Conservation (phyloP, 2,329 filamentous ascomycete genomes). For the Tolypocladium album region DNA sequence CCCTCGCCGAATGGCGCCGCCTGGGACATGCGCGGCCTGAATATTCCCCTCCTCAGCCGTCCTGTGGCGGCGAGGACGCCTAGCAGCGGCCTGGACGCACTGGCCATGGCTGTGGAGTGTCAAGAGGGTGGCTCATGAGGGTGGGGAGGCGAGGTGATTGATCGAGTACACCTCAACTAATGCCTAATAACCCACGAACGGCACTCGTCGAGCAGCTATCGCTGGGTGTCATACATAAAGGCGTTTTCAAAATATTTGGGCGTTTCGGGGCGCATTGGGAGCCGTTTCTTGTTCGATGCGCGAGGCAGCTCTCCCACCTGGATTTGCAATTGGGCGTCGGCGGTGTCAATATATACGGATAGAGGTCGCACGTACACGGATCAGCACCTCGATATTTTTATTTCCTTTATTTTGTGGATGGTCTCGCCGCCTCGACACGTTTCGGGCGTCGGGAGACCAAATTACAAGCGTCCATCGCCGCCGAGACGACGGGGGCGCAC, state of each 20-base stretch:
- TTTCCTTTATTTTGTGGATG: neutral
- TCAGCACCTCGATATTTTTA: constrained; percentile 1
- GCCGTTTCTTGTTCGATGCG: neutral
- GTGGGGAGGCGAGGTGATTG: neutral
- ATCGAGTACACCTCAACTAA: neutral
- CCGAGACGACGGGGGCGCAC: neutral
- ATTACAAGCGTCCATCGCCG: neutral
- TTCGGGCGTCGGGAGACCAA: neutral
- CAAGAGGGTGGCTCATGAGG: constrained; percentile 27
- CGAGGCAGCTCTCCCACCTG: neutral
- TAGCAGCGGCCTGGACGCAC: constrained; percentile 42
- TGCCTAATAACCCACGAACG: neutral
- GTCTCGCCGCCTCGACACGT: neutral
- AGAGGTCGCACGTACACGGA: constrained; percentile 2
- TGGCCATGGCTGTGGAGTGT: constrained; percentile 43
- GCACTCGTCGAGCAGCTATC: neutral
- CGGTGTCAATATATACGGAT: neutral
- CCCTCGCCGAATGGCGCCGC: constrained; percentile 26
- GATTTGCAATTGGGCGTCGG: neutral
- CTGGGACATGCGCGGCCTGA: constrained; percentile 38
- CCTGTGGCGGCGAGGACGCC: constrained; percentile 30
- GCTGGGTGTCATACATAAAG: neutral
- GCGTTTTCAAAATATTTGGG: neutral
- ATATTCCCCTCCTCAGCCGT: constrained; percentile 33
- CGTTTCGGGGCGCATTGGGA: neutral